Percentiles rank a stretch among this genome's conserved stretches.
phyloP scores from a whole-genome alignment of 2,329 filamentous ascomycete genomes.

The Fusarium oligoseptatum region DNA sequence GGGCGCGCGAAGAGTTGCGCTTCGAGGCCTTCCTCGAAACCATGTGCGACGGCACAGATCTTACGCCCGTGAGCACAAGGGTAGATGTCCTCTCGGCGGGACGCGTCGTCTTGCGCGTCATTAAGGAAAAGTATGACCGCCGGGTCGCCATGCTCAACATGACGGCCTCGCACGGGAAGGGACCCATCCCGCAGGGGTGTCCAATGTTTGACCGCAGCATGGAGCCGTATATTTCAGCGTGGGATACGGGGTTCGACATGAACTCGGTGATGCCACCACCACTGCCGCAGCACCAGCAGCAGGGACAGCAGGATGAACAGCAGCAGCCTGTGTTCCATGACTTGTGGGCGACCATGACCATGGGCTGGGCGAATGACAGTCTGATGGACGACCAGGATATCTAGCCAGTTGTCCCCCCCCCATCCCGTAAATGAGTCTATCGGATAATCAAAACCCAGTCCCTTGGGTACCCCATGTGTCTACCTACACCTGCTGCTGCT shows the following conservation, averaged over 20 bases:
- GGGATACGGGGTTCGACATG: conserved; percentile 55
- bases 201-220: conserved; percentile 67
- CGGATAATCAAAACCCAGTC: not conserved
- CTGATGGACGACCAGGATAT: conserved; percentile 8
- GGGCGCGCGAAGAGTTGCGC: conserved; percentile 55
- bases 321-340: conserved; percentile 55
- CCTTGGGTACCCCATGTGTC: not conserved
- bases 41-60: conserved; percentile 49
- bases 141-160: conserved; percentile 52
- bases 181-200: conserved; percentile 51
- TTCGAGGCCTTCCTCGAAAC: conserved; percentile 56
- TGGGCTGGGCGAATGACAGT: conserved; percentile 56
- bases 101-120: conserved; percentile 59
- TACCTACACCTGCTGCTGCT: not conserved
- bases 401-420: not conserved
- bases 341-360: conserved; percentile 63
- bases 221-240: conserved; percentile 59
- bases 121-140: conserved; percentile 61
- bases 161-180: not conserved
- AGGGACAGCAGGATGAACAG: conserved; percentile 26
- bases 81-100: conserved; percentile 61
- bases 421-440: not conserved
- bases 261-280: conserved; percentile 21
- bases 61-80: conserved; percentile 44
- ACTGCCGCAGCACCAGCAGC: conserved; percentile 28